These are phyloP conservation scores for Catenaria anguillulae DNA, from an alignment of 371 early-diverging fungal genomes.

Conservation along the genomic window DNA sequence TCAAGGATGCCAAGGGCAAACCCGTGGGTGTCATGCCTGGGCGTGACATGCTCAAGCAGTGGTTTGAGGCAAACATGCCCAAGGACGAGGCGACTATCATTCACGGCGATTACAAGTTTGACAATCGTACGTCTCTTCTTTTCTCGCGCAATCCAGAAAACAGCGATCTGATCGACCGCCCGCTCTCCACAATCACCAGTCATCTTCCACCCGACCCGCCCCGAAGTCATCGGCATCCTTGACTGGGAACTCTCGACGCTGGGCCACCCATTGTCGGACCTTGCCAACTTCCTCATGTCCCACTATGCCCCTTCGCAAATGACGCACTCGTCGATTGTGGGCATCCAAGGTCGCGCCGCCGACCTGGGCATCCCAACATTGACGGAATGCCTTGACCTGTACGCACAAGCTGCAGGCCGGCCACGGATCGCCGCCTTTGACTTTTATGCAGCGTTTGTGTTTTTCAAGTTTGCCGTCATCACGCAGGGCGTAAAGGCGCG, in stretches of 20 bases:
- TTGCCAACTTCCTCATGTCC: slow-evolving; percentile 53
- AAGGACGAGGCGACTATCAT: slow-evolving; percentile 60
- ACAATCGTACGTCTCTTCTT: slow-evolving; percentile 34
- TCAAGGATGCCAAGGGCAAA: slow-evolving; percentile 34
- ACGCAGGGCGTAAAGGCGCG: slow-evolving; percentile 79
- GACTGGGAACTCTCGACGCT: slow-evolving; percentile 93
- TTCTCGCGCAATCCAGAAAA: not conserved
- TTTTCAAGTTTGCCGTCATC: slow-evolving; percentile 61
- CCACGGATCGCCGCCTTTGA: slow-evolving; percentile 12
- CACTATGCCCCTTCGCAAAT: slow-evolving; percentile 9
- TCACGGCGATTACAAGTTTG: slow-evolving; percentile 86
- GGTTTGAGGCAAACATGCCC: slow-evolving; percentile 52
- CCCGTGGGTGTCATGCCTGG: slow-evolving; percentile 50
- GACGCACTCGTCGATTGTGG: slow-evolving; percentile 11
- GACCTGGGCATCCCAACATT: slow-evolving; percentile 4
- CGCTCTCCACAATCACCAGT: slow-evolving; percentile 17
- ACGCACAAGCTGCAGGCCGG: slow-evolving; percentile 4
- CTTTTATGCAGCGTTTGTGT: slow-evolving; percentile 42
- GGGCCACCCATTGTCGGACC: slow-evolving; percentile 82
- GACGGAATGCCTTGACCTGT: slow-evolving; percentile 7
- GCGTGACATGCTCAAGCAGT: slow-evolving; percentile 48
- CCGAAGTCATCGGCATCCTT: slow-evolving; percentile 71
- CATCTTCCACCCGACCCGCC: slow-evolving; percentile 60
- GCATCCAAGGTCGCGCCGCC: slow-evolving; percentile 8
- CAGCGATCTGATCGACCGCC: not conserved